Evolutionary conservation across 441 rosid genomes (phyloP), one percentile per base, ranked within the genome.

Genomic region (Biscutella auriculata): DNA sequence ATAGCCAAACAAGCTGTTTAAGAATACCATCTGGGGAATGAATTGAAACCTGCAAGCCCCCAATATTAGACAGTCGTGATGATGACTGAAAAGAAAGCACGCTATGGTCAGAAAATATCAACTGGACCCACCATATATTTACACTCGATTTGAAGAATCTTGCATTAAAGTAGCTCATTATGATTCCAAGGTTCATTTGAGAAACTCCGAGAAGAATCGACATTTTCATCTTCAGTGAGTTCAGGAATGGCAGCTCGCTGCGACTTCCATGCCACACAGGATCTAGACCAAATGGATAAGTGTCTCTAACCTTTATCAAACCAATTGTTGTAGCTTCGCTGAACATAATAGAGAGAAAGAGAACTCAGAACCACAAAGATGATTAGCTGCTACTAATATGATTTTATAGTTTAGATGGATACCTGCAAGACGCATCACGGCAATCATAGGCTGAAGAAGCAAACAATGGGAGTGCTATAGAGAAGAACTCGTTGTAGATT

Each of bases 171-270:
- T 57, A 89, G 71, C 97, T 93, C 74, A 93, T 39, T 57, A 89
- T 57, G 58, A 87, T 82, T 65, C 99, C 99, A 9, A 94, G 99
- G 77, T 94, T 87, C 99, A 94, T 94, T 57, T 90, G 99, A 64
- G 90, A 78, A 58, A 94, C 89, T 70, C 97, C 99, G 35, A 90
- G 73, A 47, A 94, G 90, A 62, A 90, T 90, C 13, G 99, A 94
- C 95, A 94, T 84, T 72, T 94, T 90, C 99, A 94, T 94, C 80
- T 94, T 90, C 70, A 90, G 71, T 29, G 99, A 94, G 79, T 90
- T 87, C 17, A 94, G 85, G 68, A 83, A 94, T 34, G 99, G 95
- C 58, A 87, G 75, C 71, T 94, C 99, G 21, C 88, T 82, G 32
- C 95, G 95, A 53, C 65, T 57, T 43, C 99, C 97, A 67, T 81